Evolutionary conservation across 2,329 filamentous ascomycete genomes (phyloP), one percentile per base, ranked within the genome.

Genomic region (Cryphonectria radicalis): DNA sequence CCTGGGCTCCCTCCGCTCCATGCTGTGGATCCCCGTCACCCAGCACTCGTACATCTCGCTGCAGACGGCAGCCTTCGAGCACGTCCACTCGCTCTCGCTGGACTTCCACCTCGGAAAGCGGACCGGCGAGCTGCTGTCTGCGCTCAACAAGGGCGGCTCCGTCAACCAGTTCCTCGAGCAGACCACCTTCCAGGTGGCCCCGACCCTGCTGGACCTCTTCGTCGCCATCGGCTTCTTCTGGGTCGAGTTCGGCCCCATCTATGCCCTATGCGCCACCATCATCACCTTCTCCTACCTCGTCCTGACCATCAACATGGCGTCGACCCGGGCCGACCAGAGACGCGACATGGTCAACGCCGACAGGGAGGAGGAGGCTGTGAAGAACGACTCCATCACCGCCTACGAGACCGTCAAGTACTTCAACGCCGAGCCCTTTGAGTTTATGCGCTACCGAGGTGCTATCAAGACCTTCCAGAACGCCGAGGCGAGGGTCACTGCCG

Each of bases 301-400:
- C 81, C 89, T 98, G 78, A 99, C 96, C 8, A 94, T 99, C 76
- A 93, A 95, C 74, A 94, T 99, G 92, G 95, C 96, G 22, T 92
- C 95, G 73, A 97, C 94, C 84, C 89, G 96, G 76, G 93, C 95
- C 8, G 93, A 97, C 77, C 93, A 97, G 77, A 90, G 96, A 76
- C 89, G 96, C 73, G 90, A 95, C 78, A 98, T 98, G 92, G 95
- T 95, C 66, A 98, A 98, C 79, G 93, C 94, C 19, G 94, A 96
- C 76, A 89, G 96, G 74, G 94, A 98, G 82, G 94, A 98, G 82
- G 95, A 98, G 81, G 96, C 96, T 8, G 94, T 98, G 76, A 98
- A 98, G 82, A 98, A 98, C 79, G 96, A 99, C 80, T 98, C 96
- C 0, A 96, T 99, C 84, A 94, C 96, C 73, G 97, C 94, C n/a